A percentile compares a stretch with the other conserved stretches of the same genome.
phyloP scores from a whole-genome alignment of 2,329 filamentous ascomycete genomes.

The Aschersonia sp. region DNA sequence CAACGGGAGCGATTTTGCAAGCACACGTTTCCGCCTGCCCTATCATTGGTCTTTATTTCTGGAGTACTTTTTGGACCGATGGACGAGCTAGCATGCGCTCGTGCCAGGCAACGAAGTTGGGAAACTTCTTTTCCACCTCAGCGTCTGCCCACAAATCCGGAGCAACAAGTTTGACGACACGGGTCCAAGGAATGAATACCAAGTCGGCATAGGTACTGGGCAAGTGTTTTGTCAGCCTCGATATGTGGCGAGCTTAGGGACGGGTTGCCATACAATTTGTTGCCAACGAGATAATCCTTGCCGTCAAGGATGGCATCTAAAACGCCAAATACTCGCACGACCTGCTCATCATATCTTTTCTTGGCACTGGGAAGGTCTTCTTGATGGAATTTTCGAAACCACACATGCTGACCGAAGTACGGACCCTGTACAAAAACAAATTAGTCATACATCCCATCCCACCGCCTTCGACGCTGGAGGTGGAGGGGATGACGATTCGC shows the following conservation, averaged over 20 bases:
- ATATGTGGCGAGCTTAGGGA: background rate
- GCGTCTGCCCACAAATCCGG: slow-evolving; percentile 9
- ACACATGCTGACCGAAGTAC: slow-evolving; percentile 19
- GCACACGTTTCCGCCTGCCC: too few relatives aligned
- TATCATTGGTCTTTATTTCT: slow-evolving; percentile 4
- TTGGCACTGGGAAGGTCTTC: slow-evolving; percentile 15
- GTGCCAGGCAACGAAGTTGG: slow-evolving; percentile 20
- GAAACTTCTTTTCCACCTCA: slow-evolving; percentile 17
- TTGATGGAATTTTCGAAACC: slow-evolving; percentile 15
- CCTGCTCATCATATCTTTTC: slow-evolving; percentile 16
- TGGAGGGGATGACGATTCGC: background rate
- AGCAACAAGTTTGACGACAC: slow-evolving; percentile 4
- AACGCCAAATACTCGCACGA: slow-evolving; percentile 15
- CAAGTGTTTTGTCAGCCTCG: background rate
- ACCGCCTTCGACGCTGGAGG: background rate
- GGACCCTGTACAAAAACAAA: slow-evolving; percentile 13
- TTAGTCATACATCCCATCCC: background rate
- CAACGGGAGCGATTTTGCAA: too few relatives aligned
- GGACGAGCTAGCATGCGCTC: slow-evolving; percentile 16
- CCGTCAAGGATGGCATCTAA: slow-evolving; percentile 17
- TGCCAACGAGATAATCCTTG: slow-evolving; percentile 20
- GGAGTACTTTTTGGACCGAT: slow-evolving; percentile 13
- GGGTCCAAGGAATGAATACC: slow-evolving; percentile 17
- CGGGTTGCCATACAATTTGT: slow-evolving; percentile 14
- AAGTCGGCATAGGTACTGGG: slow-evolving; percentile 19